Percentiles rank a stretch among this genome's conserved stretches.
phyloP scores from a whole-genome alignment of 441 rosid species.

The Brassica hybrid region DNA sequence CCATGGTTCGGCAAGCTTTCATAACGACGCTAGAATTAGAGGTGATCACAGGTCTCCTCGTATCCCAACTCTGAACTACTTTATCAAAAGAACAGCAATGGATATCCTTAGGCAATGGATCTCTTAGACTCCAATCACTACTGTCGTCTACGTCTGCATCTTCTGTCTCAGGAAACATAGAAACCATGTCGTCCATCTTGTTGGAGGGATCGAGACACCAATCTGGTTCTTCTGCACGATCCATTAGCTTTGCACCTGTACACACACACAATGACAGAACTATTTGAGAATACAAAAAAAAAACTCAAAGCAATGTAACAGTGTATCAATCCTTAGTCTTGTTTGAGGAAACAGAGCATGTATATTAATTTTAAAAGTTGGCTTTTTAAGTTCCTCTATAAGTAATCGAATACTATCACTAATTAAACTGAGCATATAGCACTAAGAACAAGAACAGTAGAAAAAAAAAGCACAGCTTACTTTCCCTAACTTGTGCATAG shows the following conservation, averaged over 20 bases:
- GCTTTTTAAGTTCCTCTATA: neutral
- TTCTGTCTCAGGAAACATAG: slow-evolving; percentile 17
- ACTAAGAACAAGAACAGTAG: neutral
- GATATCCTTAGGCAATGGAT: slow-evolving; percentile 16
- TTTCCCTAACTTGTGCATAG: slow-evolving; percentile 19
- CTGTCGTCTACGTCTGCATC: neutral
- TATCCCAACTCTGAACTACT: slow-evolving; percentile 20
- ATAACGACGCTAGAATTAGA: slow-evolving; percentile 25
- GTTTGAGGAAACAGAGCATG: slow-evolving; percentile 6
- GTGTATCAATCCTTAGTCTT: neutral
- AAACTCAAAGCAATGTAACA: neutral
- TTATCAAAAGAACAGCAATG: slow-evolving; percentile 16
- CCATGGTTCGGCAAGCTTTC: slow-evolving; percentile 30
- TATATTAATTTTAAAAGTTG: neutral
- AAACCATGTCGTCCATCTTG: slow-evolving; percentile 8
- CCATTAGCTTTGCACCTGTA: slow-evolving; percentile 34
- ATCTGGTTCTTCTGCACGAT: slow-evolving; percentile 24
- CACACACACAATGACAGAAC: neutral
- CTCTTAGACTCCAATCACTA: slow-evolving; percentile 22
- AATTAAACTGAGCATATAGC: neutral
- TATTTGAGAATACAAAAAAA: neutral
- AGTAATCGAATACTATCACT: neutral
- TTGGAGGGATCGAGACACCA: slow-evolving; percentile 29
- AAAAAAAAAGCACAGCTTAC: slow-evolving; percentile 21
- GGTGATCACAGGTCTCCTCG: neutral